Conservation (phyloP, 331 rosid genomes). For the Malus hybrid region DNA sequence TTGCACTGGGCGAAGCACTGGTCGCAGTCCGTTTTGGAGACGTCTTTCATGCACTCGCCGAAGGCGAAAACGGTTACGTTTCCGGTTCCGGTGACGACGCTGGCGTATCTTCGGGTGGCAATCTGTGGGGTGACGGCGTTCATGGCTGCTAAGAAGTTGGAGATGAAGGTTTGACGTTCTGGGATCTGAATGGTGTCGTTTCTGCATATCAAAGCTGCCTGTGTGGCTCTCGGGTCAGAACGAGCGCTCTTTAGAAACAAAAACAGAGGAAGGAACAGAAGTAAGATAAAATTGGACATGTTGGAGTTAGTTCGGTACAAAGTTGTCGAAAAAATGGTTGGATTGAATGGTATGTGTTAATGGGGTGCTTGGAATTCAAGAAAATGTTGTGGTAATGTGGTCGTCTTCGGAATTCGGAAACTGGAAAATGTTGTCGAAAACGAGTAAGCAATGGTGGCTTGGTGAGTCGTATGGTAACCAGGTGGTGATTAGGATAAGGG, state of each 20-base stretch:
- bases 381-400: background rate
- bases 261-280: conserved; percentile 15
- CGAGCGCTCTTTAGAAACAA: background rate
- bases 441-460: no score
- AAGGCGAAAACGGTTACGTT: conserved; percentile 46
- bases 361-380: background rate
- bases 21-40: conserved; percentile 50
- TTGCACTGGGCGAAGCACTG: conserved; percentile 64
- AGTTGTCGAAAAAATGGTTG: background rate
- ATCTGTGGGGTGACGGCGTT: conserved; percentile 37
- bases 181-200: conserved; percentile 38
- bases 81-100: conserved; percentile 36
- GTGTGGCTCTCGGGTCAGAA: conserved; percentile 56
- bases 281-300: background rate
- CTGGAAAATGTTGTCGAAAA: background rate
- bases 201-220: conserved; percentile 44
- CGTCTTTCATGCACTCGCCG: conserved; percentile 67
- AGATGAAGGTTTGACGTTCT: conserved; percentile 24
- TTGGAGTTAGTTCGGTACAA: background rate
- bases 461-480: no score
- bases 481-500: no score
- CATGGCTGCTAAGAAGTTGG: conserved; percentile 47
- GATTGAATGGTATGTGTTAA: background rate
- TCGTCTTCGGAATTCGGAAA: background rate
- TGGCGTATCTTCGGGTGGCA: conserved; percentile 25